Evolutionary conservation across 78 protist genomes (phyloP), one percentile per base, ranked within the genome.

Genomic region (slime mould (Dictyostelium discoideum)): DNA sequence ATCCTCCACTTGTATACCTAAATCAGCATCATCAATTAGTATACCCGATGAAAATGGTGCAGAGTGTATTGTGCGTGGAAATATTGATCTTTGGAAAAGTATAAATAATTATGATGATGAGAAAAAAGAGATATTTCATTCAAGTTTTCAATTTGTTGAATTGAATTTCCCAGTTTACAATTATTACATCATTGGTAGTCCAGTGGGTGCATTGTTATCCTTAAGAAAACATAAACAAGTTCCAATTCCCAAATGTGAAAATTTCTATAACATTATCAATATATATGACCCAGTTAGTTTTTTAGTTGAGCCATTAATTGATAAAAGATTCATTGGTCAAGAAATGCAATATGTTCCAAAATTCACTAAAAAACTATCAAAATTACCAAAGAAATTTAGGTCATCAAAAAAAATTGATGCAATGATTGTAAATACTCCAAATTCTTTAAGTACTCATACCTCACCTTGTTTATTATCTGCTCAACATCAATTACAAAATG

Each of bases 221-320:
- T 65, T 89, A 2, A 37, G 94, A 42, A 85, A 85, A 24, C 94
- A 89, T 32, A 79, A 60, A 24, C 54, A 40, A 42, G 44, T 89
- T 3, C 65, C 69, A 6, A 81, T 89, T 29, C 94, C 94, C 42
- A 79, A 80, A 26, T 89, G 94, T 81, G 18, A 60, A 40, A 89
- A 89, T 69, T 26, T 89, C 3, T 89, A 24, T 48, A 89, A 89
- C 39, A 89, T 89, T 48, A 29, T 37, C 9, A 85, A 89, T 48
- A 77, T 14, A 0, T 89, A 78, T 22, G 94, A 89, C 67, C 94
- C 94, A 13, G 82, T 89, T 48, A 78, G 87, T 10, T 89, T 80
- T 46, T 69, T 89, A 22, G 65, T 89, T 60, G 94, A 89, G 69
- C 94, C 94, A 67, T 69, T 89, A 8, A 89, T 89, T 8, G 94